phyloP scores from a whole-genome alignment of 768 basidiomycete species.

The Harrya chromipes region DNA sequence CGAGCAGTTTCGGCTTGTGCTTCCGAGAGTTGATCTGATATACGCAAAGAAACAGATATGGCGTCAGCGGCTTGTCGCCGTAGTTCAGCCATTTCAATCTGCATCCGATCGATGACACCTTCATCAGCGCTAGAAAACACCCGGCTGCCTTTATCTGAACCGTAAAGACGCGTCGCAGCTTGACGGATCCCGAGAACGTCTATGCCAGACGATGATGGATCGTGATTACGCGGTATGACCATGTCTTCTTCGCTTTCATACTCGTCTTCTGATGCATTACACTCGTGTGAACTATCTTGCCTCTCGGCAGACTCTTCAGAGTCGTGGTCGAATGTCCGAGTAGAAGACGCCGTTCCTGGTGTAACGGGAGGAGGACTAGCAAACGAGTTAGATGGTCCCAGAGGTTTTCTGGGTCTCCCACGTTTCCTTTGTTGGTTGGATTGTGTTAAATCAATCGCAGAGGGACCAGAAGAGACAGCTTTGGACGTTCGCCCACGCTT shows the following conservation, averaged over 20 bases:
- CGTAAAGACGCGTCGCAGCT: conserved; percentile 42
- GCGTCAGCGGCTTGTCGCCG: conserved; percentile 69
- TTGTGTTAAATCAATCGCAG: conserved; percentile 8
- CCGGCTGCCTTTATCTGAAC: conserved; percentile 30
- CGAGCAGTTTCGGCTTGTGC: conserved; percentile 60
- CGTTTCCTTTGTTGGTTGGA: conserved; percentile 35
- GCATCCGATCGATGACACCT: conserved; percentile 56
- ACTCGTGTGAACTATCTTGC: conserved; percentile 37
- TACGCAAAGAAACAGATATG: conserved; percentile 56
- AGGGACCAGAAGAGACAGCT: conserved; percentile 25
- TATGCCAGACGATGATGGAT: conserved; percentile 37
- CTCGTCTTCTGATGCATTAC: conserved; percentile 46
- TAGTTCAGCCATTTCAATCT: conserved; percentile 60
- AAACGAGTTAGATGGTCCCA: conserved; percentile 16
- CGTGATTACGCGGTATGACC: conserved; percentile 43
- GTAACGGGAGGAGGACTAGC: conserved; percentile 16
- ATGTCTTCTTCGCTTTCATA: conserved; percentile 72
- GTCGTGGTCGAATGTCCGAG: conserved; percentile 29
- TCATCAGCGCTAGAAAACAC: conserved; percentile 34
- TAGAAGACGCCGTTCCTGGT: conserved; percentile 25
- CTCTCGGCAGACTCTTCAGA: conserved; percentile 40
- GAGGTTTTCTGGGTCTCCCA: conserved; percentile 38
- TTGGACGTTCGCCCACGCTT: conserved; percentile 70
- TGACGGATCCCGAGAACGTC: conserved; percentile 35
- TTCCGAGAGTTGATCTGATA: conserved; percentile 69